phyloP scores from a whole-genome alignment of 2,329 filamentous ascomycete species.

The Phialocephala subalpina region DNA sequence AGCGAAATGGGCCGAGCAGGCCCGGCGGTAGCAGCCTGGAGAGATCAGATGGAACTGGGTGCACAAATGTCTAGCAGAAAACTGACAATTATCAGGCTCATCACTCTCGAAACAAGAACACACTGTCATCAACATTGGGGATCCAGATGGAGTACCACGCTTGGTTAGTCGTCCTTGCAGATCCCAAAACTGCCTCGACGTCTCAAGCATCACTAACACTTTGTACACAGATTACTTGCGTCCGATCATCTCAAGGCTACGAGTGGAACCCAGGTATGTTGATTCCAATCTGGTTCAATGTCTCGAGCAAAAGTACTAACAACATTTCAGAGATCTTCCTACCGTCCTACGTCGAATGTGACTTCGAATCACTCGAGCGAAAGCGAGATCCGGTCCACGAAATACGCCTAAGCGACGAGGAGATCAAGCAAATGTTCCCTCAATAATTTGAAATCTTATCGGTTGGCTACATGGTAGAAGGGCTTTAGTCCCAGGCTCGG shows the following conservation, averaged over 20 bases:
- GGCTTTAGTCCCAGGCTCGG: conserved; percentile 25
- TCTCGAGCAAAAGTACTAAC: conserved; percentile 9
- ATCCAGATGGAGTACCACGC: conserved; percentile 75
- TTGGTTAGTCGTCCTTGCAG: conserved; percentile 61
- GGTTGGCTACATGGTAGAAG: conserved; percentile 25
- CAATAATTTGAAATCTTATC: conserved; percentile 52
- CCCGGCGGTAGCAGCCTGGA: conserved; percentile 16
- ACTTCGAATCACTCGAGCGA: conserved; percentile 78
- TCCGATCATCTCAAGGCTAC: conserved; percentile 81
- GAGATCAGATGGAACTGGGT: conserved; percentile 4
- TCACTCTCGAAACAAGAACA: conserved; percentile 78
- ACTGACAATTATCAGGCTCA: conserved; percentile 62
- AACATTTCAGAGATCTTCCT: conserved; percentile 74
- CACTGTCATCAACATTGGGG: conserved; percentile 82
- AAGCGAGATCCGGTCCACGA: conserved; percentile 81
- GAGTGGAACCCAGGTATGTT: conserved; percentile 79
- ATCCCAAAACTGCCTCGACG: conserved; percentile 20
- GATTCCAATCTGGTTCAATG: background rate
- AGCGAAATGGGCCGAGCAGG: conserved; percentile 12
- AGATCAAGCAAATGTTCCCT: conserved; percentile 73
- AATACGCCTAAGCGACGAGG: conserved; percentile 80
- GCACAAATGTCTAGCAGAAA: conserved; percentile 2
- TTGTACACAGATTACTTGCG: conserved; percentile 73
- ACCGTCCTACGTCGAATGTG: conserved; percentile 78
- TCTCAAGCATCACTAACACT: conserved; percentile 27